Evolutionary conservation across 2,329 filamentous ascomycete genomes (phyloP), one percentile per base, ranked within the genome.

Genomic region (Epichloe gansuensis): DNA sequence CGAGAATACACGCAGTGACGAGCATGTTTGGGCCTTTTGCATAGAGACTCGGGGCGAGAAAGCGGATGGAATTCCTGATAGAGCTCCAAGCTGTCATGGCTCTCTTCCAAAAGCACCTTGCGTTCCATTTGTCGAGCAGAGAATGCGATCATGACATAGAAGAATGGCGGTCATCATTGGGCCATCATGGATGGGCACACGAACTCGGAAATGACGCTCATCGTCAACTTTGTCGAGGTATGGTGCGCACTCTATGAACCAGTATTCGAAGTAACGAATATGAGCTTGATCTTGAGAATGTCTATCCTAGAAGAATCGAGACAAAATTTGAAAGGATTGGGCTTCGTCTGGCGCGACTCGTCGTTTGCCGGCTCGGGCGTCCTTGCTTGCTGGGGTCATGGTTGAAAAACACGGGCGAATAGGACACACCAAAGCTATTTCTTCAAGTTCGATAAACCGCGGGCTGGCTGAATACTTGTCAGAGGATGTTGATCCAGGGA

Each of bases 221-320:
- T 68, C 66, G 53, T 81, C 77, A 49, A 79, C 78, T 61, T 78
- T 80, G 57, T 81, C 77, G 3, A 81, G 55, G 27, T 63, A 61
- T 1, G 64, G 70, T 3, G 75, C 75, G 41, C 77, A 71, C 52
- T 78, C 71, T 1, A 71, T 70, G 23, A 78, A 70, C 61, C 76
- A 80, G 44, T 76, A 72, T 42, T 73, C 70, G 38, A 75, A 58
- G 48, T 71, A 73, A 35, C 53, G 56, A 49, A 57, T 58, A 57
- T 58, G 41, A 58, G 57, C 50, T 47, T 57, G 42, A 57, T 61
- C 50, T 56, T 58, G 2, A 62, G 63, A 8, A 66, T 60, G 23
- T 17, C 43, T 13, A 63, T 59, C 11, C 58, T 56, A 2, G 61
- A 57, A 31, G 63, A 63, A 54, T 63, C 56, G 21, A 64, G 45